Conservation (phyloP, 305 asterid species). For the Solanum hybrid region DNA sequence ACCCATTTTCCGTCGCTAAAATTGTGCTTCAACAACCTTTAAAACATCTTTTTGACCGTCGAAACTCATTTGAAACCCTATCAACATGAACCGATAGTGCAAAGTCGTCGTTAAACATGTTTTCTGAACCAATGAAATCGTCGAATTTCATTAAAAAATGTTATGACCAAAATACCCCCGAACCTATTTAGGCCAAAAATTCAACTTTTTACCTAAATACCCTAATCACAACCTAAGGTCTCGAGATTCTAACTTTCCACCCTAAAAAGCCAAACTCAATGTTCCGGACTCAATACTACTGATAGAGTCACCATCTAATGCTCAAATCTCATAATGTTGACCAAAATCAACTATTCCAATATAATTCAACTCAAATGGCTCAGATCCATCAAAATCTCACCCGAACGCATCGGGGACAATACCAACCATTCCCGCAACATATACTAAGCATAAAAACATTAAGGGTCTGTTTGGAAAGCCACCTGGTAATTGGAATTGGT, state of each 20-base stretch:
- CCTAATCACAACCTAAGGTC: neutral
- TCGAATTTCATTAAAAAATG: neutral
- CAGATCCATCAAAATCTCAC: neutral
- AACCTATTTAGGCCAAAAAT: neutral
- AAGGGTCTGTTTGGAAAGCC: no score
- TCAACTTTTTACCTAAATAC: neutral
- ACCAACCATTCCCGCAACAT: neutral
- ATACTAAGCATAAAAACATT: neutral
- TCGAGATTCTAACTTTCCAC: neutral
- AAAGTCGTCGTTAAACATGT: neutral
- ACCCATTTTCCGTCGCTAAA: neutral
- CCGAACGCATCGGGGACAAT: neutral
- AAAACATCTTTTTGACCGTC: neutral
- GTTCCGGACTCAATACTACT: neutral
- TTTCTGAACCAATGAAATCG: neutral
- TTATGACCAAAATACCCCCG: neutral
- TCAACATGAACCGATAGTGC: neutral
- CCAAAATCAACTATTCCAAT: neutral
- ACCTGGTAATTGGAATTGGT: no score
- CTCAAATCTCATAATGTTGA: neutral
- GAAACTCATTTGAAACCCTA: neutral
- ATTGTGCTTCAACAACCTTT: neutral
- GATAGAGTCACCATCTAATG: neutral
- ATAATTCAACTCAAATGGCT: neutral
- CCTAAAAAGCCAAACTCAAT: neutral